Conservation (phyloP, 148 eudicot genomes). For the Gaultheria prostrata region DNA sequence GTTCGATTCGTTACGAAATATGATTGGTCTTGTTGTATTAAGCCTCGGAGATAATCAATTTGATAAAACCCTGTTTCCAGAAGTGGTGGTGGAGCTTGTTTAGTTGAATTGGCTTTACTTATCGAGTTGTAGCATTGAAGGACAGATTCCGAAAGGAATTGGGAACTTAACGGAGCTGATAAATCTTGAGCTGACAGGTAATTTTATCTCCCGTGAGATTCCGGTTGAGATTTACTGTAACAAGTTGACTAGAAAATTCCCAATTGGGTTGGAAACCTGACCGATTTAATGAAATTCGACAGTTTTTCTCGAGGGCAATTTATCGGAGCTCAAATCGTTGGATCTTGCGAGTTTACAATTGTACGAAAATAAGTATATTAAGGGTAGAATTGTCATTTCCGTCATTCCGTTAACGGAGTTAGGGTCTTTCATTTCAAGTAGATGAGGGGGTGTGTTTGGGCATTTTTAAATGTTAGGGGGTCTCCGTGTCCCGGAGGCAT, state of each 20-base stretch:
- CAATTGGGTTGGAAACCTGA: conserved; percentile 63
- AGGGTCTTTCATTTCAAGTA: too few relatives aligned
- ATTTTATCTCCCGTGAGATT: conserved; percentile 51
- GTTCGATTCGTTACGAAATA: conserved; percentile 52
- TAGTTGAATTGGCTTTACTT: conserved; percentile 56
- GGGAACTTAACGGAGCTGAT: conserved; percentile 55
- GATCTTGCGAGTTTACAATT: conserved; percentile 53
- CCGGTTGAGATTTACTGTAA: conserved; percentile 57
- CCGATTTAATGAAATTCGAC: conserved; percentile 52
- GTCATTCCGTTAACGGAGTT: too few relatives aligned
- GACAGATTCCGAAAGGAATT: conserved; percentile 54
- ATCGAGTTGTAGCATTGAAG: conserved; percentile 66
- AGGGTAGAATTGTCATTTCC: too few relatives aligned
- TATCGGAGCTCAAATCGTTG: conserved; percentile 53
- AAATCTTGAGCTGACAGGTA: conserved; percentile 50
- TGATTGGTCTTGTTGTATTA: conserved; percentile 44
- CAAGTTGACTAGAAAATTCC: conserved; percentile 52
- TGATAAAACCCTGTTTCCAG: conserved; percentile 49
- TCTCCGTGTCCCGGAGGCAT: too few relatives aligned
- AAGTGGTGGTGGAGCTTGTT: conserved; percentile 26
- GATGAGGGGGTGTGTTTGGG: too few relatives aligned
- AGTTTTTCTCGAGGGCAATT: conserved; percentile 55
- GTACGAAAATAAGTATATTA: conserved; percentile 53
- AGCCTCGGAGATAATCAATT: conserved; percentile 79
- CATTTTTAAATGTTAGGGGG: too few relatives aligned